Evolutionary conservation across 129 eudicot species (phyloP).

Genomic region (Gnaphalium uliginosum): DNA sequence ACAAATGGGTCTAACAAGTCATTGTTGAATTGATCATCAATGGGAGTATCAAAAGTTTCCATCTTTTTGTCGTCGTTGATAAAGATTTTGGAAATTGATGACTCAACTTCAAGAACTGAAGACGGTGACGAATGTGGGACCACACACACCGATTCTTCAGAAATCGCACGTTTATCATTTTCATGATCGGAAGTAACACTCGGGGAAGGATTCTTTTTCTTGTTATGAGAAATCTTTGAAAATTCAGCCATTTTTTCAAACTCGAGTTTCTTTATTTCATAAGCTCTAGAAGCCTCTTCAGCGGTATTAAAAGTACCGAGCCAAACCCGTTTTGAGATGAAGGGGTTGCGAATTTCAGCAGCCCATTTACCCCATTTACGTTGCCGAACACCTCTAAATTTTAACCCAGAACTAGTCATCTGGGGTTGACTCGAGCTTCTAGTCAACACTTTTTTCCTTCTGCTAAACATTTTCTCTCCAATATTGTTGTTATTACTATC

Average conservation of each 20-base stretch:
- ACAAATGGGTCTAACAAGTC: background rate
- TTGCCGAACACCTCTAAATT: conserved; percentile 70
- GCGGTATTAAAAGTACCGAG: conserved; percentile 71
- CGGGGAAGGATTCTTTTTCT: background rate
- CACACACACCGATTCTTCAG: conserved; percentile 49
- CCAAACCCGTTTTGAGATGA: conserved; percentile 55
- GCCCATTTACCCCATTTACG: conserved; percentile 94
- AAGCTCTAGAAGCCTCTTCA: conserved; percentile 66
- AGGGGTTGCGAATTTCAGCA: conserved; percentile 82
- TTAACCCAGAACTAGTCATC: conserved; percentile 22
- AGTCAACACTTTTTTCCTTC: conserved; percentile 26
- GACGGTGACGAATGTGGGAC: conserved; percentile 56
- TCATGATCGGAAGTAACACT: background rate
- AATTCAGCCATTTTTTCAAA: conserved; percentile 44
- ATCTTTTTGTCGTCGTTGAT: conserved; percentile 8
- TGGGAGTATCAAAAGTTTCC: background rate
- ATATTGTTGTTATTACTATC: conserved; percentile 33
- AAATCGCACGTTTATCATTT: conserved; percentile 26
- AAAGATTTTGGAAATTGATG: conserved; percentile 19
- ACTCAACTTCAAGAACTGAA: conserved; percentile 47
- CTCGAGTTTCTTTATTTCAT: conserved; percentile 55
- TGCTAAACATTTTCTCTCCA: conserved; percentile 25
- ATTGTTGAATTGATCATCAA: background rate
- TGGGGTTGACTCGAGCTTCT: conserved; percentile 29
- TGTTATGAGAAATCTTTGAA: conserved; percentile 17